Percentiles rank a stretch among this genome's conserved stretches.
These are phyloP conservation scores for Stagonosporopsis chrysanthemi DNA, from an alignment of 2,329 filamentous ascomycete species.

Conservation along the genomic window DNA sequence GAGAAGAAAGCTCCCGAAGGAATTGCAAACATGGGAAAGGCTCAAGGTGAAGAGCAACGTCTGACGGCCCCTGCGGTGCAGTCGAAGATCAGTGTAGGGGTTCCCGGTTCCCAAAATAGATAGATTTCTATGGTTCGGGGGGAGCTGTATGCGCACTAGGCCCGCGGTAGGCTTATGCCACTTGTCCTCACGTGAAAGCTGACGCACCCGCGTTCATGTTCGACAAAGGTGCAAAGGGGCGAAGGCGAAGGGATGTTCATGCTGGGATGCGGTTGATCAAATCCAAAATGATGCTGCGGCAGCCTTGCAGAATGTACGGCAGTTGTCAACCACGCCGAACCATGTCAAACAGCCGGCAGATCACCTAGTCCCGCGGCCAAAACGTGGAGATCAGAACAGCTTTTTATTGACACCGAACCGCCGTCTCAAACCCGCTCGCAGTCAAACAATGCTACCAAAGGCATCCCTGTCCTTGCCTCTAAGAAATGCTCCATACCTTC, in stretches of 20 bases:
- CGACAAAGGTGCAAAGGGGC: slow-evolving; percentile 4
- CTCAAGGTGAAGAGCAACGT: slow-evolving; percentile 24
- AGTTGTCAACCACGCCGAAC: not conserved
- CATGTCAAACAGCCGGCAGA: slow-evolving; percentile 11
- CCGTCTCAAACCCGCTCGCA: slow-evolving; percentile 12
- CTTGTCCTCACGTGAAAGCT: slow-evolving; percentile 24
- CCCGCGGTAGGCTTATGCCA: slow-evolving; percentile 22
- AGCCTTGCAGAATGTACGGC: not conserved
- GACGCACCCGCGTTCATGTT: slow-evolving; percentile 15
- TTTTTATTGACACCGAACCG: slow-evolving; percentile 19
- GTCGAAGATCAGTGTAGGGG: slow-evolving; percentile 25
- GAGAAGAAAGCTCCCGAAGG: slow-evolving; percentile 20
- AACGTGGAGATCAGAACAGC: slow-evolving; percentile 10
- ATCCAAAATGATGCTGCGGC: not conserved
- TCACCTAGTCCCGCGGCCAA: slow-evolving; percentile 10
- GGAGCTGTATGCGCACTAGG: slow-evolving; percentile 29
- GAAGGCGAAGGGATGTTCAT: not conserved
- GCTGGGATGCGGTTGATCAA: not conserved
- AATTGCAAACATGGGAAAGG: slow-evolving; percentile 23
- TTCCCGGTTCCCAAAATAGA: slow-evolving; percentile 39
- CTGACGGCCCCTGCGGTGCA: slow-evolving; percentile 32
- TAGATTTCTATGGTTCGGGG: slow-evolving; percentile 30
- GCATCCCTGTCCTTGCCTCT: slow-evolving; percentile 20
- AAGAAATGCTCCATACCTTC: slow-evolving; percentile 40
- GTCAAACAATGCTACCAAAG: slow-evolving; percentile 25